These are phyloP conservation scores for Adansonia rubrostipa DNA, from an alignment of 441 rosid genomes.

Conservation along the genomic window DNA sequence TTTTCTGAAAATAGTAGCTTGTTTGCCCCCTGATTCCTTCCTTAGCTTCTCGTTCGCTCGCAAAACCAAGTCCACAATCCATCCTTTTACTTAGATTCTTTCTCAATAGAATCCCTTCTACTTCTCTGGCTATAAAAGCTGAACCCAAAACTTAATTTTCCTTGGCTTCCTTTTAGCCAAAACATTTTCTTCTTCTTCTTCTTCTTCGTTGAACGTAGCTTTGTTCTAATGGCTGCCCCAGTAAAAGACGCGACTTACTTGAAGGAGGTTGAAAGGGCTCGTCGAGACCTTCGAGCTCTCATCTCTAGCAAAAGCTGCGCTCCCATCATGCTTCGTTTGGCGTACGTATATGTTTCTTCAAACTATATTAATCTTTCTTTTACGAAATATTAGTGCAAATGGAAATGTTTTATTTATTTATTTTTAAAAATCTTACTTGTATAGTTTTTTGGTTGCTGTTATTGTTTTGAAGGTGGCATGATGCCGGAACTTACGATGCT, in stretches of 20 bases:
- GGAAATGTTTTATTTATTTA: background rate
- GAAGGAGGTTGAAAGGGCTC: conserved; percentile 72
- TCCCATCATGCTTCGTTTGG: conserved; percentile 89
- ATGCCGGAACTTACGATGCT: conserved; percentile 90
- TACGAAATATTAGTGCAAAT: background rate
- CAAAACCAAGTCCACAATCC: conserved; percentile 15
- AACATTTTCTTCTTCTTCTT: background rate
- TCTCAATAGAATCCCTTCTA: background rate
- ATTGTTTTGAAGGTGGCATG: conserved; percentile 54
- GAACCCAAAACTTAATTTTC: background rate
- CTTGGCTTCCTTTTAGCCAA: background rate
- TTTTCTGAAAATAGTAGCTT: no score
- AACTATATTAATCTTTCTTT: background rate
- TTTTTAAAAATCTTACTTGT: no score
- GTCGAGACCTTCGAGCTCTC: conserved; percentile 78
- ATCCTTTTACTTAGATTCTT: conserved; percentile 17
- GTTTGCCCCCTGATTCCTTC: background rate
- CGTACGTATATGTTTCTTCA: conserved; percentile 45
- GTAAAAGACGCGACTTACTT: conserved; percentile 55
- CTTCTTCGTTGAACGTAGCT: background rate
- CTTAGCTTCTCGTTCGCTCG: background rate
- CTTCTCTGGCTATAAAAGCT: background rate
- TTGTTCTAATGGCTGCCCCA: conserved; percentile 27
- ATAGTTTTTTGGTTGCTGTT: background rate
- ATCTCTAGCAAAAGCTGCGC: conserved; percentile 67